phyloP scores from a whole-genome alignment of 139 green algal species.

The Dunaliella primolecta region DNA sequence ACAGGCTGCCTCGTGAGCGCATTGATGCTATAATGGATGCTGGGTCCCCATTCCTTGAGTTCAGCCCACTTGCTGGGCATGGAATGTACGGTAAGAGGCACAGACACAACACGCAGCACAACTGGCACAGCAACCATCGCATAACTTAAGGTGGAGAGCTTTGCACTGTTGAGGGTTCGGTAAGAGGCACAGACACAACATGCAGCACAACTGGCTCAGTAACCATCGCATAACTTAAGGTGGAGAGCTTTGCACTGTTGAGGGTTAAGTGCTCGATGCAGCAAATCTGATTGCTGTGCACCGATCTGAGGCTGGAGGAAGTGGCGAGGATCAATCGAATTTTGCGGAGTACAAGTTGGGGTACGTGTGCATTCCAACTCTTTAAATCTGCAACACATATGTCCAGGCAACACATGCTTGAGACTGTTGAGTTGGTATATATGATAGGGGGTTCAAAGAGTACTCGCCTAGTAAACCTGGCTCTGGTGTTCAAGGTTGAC shows the following conservation, averaged over 20 bases:
- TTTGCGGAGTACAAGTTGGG: too few species aligned
- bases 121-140: neutral
- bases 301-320: too few species aligned
- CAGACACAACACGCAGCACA: neutral
- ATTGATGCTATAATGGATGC: slow-evolving; percentile 73
- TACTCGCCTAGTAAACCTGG: too few species aligned
- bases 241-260: neutral
- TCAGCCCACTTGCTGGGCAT: slow-evolving; percentile 75
- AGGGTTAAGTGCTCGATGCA: neutral
- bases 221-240: too few species aligned
- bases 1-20: slow-evolving; percentile 60
- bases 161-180: neutral
- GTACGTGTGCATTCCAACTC: too few species aligned
- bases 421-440: too few species aligned
- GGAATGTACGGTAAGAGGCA: slow-evolving; percentile 67
- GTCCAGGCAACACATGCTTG: too few species aligned
- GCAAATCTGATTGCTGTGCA: too few species aligned
- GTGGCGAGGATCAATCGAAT: too few species aligned
- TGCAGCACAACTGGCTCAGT: neutral
- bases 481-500: too few species aligned
- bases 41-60: slow-evolving; percentile 83
- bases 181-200: neutral
- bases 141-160: neutral
- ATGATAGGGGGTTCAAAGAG: too few species aligned
- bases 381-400: too few species aligned